Percentiles rank a stretch among this genome's conserved stretches.
Conservation (phyloP, 1,284 basidiomycete species). For the Mrakiaceae sp. region DNA sequence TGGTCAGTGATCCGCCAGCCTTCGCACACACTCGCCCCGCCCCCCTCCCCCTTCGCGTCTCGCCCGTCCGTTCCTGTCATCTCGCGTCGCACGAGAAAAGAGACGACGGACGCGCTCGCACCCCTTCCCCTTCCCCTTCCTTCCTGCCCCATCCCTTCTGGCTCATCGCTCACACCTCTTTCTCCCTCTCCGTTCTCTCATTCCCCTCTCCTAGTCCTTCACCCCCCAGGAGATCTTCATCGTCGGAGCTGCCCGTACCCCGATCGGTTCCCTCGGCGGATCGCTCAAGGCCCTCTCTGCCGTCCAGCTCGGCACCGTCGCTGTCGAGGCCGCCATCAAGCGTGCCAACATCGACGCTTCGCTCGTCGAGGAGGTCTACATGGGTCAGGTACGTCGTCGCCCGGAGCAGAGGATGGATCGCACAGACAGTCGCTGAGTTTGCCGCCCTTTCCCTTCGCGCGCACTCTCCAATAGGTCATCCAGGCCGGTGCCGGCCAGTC, state of each 20-base stretch:
- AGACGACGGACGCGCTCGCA: neutral
- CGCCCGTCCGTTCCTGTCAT: neutral
- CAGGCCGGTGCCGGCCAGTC: slow-evolving; percentile 93
- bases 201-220: slow-evolving; percentile 2
- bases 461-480: slow-evolving; percentile 45
- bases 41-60: neutral
- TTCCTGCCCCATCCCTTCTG: neutral
- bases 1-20: neutral
- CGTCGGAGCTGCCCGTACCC: slow-evolving; percentile 86
- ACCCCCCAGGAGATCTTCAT: slow-evolving; percentile 73
- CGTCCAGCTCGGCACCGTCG: slow-evolving; percentile 76
- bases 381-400: slow-evolving; percentile 52
- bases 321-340: slow-evolving; percentile 80
- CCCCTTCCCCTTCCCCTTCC: neutral
- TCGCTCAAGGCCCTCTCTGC: slow-evolving; percentile 78
- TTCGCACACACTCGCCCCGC: neutral
- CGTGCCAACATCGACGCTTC: slow-evolving; percentile 68
- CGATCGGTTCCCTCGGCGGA: slow-evolving; percentile 88
- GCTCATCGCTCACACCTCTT: neutral
- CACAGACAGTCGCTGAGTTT: neutral
- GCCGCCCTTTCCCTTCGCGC: neutral
- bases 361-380: slow-evolving; percentile 84
- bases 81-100: no score
- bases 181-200: neutral
- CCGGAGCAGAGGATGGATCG: neutral